Evolutionary conservation across 2,329 filamentous ascomycete species (phyloP).

Genomic region (Leptographium galeiforme): DNA sequence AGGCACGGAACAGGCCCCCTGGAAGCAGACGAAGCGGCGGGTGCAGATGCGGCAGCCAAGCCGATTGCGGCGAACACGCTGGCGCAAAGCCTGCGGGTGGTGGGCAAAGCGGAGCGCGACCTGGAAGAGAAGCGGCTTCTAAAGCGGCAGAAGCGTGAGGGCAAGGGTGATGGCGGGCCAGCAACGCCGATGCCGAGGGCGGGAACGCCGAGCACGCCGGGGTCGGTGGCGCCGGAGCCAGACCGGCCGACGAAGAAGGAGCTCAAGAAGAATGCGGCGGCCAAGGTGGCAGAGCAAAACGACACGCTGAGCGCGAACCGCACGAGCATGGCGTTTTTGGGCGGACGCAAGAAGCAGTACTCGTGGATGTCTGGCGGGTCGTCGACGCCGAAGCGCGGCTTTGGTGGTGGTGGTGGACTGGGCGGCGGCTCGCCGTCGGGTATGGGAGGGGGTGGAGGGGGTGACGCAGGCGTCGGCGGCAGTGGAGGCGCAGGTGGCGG

Average conservation of each 20-base stretch:
- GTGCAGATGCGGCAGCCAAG: constrained; percentile 13
- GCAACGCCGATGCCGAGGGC: constrained; percentile 13
- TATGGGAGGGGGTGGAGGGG: constrained; percentile 12
- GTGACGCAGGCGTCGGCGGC: constrained; percentile 14
- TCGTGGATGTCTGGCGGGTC: constrained; percentile 57
- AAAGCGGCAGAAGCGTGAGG: constrained; percentile 51
- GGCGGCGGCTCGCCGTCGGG: constrained; percentile 15
- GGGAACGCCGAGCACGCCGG: constrained; percentile 46
- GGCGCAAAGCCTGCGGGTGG: constrained; percentile 36
- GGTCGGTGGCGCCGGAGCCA: constrained; percentile 46
- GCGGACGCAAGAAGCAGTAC: constrained; percentile 56
- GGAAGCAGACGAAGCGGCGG: constrained; percentile 24
- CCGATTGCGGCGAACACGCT: constrained; percentile 35
- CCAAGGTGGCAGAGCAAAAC: constrained; percentile 64
- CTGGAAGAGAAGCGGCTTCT: constrained; percentile 59
- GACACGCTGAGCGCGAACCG: constrained; percentile 73
- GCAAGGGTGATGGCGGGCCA: constrained; percentile 35
- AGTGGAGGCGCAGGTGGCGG: constrained; percentile 11
- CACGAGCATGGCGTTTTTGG: constrained; percentile 57
- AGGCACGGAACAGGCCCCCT: constrained; percentile 22
- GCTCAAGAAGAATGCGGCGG: constrained; percentile 58
- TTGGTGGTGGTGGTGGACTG: constrained; percentile 19
- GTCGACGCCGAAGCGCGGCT: constrained; percentile 33
- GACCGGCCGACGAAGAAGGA: constrained; percentile 82
- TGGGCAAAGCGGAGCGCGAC: constrained; percentile 53